Evolutionary conservation across 2,329 filamentous ascomycete species (phyloP), one percentile per base, ranked within the genome.

Genomic region (Pseudocercospora fijiensis): DNA sequence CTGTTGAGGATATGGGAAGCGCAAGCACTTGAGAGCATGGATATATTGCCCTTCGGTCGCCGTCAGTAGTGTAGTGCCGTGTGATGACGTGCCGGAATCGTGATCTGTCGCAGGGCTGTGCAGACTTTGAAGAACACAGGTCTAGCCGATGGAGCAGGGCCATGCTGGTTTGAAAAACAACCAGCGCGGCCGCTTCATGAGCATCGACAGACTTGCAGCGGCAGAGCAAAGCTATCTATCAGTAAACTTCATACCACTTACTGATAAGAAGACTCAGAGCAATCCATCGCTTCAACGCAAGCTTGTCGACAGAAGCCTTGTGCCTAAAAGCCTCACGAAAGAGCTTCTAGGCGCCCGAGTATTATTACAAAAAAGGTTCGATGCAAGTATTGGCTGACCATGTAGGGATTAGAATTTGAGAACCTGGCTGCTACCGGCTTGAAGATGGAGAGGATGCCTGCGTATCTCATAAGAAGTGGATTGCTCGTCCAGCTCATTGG

Each of bases 1-100:
- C 90, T 1, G 84, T 89, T 27, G 91, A 95, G 55, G 64, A 68
- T 58, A 61, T 69, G 62, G 67, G 67, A 9, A 57, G 55, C 43
- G 60, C 62, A 24, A 55, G 52, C 56, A 63, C 56, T 30, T 66
- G 57, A 64, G 56, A 18, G 45, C 20, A 10, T 5, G 7, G 20
- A 9, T 53, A 22, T 4, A 8, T 49, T 53, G 22, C 20, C 16
- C 16, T 27, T 16, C 51, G 26, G 26, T 53, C 27, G 22, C n/a
- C 24, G 26, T 53, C 37, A 5, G 26, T n/a, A 3, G 18, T 56
- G 20, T 37, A 10, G 5, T 56, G 30, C 41, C n/a, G 53, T 41
- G 53, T 37, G 28, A 56, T 56, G 53, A 56, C 28, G 53, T 56
- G 27, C 53, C 20, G 30, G 41, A 18, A 56, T 22, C 28, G 53